Evolutionary conservation across 1,284 basidiomycete species (phyloP), one percentile per base, ranked within the genome.

Genomic region (Malassezia vespertilionis): DNA sequence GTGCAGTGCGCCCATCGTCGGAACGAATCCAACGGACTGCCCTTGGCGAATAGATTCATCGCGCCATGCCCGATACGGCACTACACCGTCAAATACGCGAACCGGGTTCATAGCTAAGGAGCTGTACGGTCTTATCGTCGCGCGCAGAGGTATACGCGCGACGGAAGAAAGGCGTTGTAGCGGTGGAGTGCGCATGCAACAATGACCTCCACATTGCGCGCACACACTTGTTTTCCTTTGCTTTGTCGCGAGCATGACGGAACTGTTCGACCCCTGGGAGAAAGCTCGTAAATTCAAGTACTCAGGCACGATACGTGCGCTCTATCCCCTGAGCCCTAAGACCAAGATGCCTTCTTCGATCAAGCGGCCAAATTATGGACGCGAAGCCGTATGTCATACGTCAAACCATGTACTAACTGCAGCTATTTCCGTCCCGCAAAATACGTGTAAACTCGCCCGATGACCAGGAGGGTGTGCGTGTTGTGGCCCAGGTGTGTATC

Each of bases 1-100:
- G 68, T 97, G 91, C 39, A 97, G 73, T 1, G 90, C 90, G 21
- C 91, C 91, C 93, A 97, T 97, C 31, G 91, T 97, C 1, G 91
- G 81, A 8, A 97, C 87, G 52, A 86, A 86, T 0, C 91, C 91
- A 3, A 97, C 86, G 17, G 53, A 47, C 38, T 56, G 48, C 44
- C 45, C 45, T 22, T 50, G 22, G 20, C 33, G 36, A 17, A 46
- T 17, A 9, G 40, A 30, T 14, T 33, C 34, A 14, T 34, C 27
- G n/a, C 48, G 48, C 48, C 48, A 51, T 8, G 26, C 38, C 2
- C 48, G 48, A 28, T 34, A 51, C 6, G 32, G 9, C 10, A 32
- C 20, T 18, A 37, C 38, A 18, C 11, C 15, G 2, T 40, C 43
- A 35, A 51, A 45, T 9, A 31, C 34, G n/a, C 37, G 22, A 10